Conservation (phyloP, 2,329 filamentous ascomycete species). For the Emericellopsis atlantica region DNA sequence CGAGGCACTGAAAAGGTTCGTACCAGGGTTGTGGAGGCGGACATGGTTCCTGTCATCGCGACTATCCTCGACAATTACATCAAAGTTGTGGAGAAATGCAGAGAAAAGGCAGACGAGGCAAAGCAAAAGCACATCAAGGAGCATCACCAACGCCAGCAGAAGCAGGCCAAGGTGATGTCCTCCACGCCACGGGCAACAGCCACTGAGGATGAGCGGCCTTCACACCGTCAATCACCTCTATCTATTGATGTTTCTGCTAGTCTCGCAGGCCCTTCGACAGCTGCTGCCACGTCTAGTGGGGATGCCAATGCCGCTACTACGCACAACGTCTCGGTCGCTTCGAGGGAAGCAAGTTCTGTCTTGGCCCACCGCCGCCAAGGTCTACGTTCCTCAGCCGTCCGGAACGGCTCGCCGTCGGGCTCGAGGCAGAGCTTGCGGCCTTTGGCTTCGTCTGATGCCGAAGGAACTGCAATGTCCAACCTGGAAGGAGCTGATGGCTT, state of each 20-base stretch:
- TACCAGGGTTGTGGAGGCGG: conserved; percentile 91
- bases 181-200: conserved; percentile 31
- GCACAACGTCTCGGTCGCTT: conserved; percentile 5
- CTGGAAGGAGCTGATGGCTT: conserved; percentile 63
- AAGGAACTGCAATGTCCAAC: conserved; percentile 42
- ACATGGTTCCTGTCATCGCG: conserved; percentile 98
- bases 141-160: conserved; percentile 27
- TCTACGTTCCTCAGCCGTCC: conserved; percentile 29
- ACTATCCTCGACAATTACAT: conserved; percentile 98
- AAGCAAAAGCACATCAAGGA: conserved; percentile 51
- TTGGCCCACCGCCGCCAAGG: conserved; percentile 34
- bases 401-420: conserved; percentile 23
- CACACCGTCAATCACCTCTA: conserved; percentile 58
- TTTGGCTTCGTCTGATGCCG: conserved; percentile 48
- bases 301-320: conserved; percentile 10
- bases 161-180: conserved; percentile 33
- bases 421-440: conserved; percentile 43
- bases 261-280: conserved; percentile 23
- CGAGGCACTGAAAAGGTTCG: conserved; percentile 88
- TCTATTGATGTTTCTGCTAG: conserved; percentile 41
- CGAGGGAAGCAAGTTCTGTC: conserved; percentile 8
- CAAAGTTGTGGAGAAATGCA: conserved; percentile 84
- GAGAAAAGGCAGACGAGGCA: conserved; percentile 72
- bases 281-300: conserved; percentile 10
- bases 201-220: conserved; percentile 41